Evolutionary conservation across 2,329 filamentous ascomycete genomes (phyloP).

Genomic region (Alternaria ventricosa): DNA sequence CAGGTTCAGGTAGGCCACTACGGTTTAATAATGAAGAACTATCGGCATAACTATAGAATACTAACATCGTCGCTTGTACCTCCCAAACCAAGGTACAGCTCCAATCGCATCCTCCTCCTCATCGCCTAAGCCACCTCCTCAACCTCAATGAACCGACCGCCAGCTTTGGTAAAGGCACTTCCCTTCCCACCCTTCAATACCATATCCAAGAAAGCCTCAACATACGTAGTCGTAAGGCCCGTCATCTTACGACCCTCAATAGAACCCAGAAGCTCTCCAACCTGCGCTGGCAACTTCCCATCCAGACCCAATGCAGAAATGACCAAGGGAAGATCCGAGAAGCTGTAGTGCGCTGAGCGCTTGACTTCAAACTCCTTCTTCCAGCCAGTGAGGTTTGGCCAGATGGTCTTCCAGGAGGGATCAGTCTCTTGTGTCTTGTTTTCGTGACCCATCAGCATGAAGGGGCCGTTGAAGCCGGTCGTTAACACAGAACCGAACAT

Average conservation of each 20-base stretch:
- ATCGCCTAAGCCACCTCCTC: conserved; percentile 10
- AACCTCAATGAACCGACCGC: conserved; percentile 23
- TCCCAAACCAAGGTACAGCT: background rate
- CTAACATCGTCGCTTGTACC: background rate
- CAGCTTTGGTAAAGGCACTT: background rate
- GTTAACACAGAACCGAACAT: conserved; percentile 33
- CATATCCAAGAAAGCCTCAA: conserved; percentile 28
- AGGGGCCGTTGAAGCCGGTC: conserved; percentile 21
- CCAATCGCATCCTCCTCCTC: background rate
- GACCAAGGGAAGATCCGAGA: conserved; percentile 34
- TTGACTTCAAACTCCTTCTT: conserved; percentile 37
- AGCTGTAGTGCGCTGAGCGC: conserved; percentile 34
- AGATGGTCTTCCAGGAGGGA: conserved; percentile 33
- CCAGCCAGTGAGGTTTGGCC: conserved; percentile 32
- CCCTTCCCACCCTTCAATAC: conserved; percentile 22
- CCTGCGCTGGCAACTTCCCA: conserved; percentile 20
- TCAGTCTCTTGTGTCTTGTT: conserved; percentile 39
- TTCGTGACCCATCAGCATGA: conserved; percentile 36
- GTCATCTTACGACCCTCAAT: conserved; percentile 30
- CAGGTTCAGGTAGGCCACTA: background rate
- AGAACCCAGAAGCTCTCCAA: conserved; percentile 27
- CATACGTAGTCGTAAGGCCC: conserved; percentile 25
- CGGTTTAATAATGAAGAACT: background rate
- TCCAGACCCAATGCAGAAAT: conserved; percentile 22
- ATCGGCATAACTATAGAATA: background rate